Evolutionary conservation across 1,139 yeast genomes (phyloP).

Genomic region (Hansenula sp.): DNA sequence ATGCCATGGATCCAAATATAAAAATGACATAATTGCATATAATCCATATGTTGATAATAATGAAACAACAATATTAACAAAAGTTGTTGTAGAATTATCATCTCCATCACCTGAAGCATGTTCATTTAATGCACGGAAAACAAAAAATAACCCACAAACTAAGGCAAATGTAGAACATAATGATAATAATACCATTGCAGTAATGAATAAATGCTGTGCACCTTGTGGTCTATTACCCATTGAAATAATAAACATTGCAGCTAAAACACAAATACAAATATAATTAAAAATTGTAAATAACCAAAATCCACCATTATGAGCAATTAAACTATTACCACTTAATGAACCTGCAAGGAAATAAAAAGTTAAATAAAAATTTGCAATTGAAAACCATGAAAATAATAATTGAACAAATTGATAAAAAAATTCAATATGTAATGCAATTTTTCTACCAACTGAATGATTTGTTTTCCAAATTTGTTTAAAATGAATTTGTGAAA

Average conservation of each 20-base stretch:
- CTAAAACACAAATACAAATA: slow-evolving; percentile 70
- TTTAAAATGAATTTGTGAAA: slow-evolving; percentile 72
- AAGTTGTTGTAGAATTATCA: slow-evolving; percentile 39
- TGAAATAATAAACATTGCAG: slow-evolving; percentile 83
- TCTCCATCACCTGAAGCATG: slow-evolving; percentile 36
- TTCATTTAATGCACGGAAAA: slow-evolving; percentile 47
- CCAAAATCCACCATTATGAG: slow-evolving; percentile 70
- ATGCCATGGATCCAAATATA: slow-evolving; percentile 95
- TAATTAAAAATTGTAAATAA: slow-evolving; percentile 82
- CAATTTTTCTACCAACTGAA: slow-evolving; percentile 66
- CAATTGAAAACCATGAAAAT: slow-evolving; percentile 86
- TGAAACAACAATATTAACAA: slow-evolving; percentile 80
- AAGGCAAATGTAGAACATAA: slow-evolving; percentile 80
- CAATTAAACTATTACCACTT: slow-evolving; percentile 45
- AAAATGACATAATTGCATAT: slow-evolving; percentile 69
- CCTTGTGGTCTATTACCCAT: slow-evolving; percentile 97
- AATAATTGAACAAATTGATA: slow-evolving; percentile 75
- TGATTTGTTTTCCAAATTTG: slow-evolving; percentile 89
- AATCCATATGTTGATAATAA: slow-evolving; percentile 89
- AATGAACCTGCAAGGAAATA: slow-evolving; percentile 91
- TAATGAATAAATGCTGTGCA: slow-evolving; percentile 68
- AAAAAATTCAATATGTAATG: slow-evolving; percentile 75
- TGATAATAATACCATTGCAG: slow-evolving; percentile 66
- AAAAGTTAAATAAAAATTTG: slow-evolving; percentile 86
- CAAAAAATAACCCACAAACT: slow-evolving; percentile 78